Base-by-base conservation (phyloP, 805 yeast species). In the Ogataea paraovalis region DNA sequence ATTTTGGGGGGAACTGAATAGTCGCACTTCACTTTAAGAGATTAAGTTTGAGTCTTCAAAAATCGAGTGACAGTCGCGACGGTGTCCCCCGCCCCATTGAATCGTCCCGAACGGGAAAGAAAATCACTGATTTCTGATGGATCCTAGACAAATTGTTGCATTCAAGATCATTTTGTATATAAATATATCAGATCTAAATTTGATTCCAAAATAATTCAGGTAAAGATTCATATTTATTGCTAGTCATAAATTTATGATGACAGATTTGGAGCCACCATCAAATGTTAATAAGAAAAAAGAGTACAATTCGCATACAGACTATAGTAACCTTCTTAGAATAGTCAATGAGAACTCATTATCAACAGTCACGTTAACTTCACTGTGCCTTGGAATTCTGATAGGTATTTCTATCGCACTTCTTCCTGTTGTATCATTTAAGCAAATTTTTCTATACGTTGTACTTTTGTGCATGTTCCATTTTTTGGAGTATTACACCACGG, bases 401-500 rank as follows among this genome's bases (percentile, higher is more conserved):
- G 85, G 85, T 1, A 37, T 61, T 1, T 61, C 73, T 0, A 4
- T 69, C 0, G 67, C 69, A 0, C 45, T 67, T 0, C 6, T 68
- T 2, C 61, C 67, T 4, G 46, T 52, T 10, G 43, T 64, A 2
- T 46, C 47, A 2, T 67, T 71, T 53, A 65, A 61, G 38, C 64
- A 70, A 5, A 40, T 61, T 2, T 53, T 59, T 4, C 14, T 80
- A 0, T 89, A 86, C 61, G 48, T 85, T 9, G 62, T 74, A 10
- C 62, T 77, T 1, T 61, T 87, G 9, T 64, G 84, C 2, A 23
- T 74, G 0, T 94, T 92, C 67, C 98, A 94, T 63, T 78, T 87
- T 56, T 62, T 87, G 19, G 99, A 94, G 67, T 94, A 83, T 62
- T 79, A 76, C 58, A 76, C 82, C 36, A 94, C 99, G 0, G 90